A percentile compares a stretch with the other conserved stretches of the same genome.
Evolutionary conservation across 805 yeast genomes (phyloP).

Genomic region (Pichia rugopelliculosa): DNA sequence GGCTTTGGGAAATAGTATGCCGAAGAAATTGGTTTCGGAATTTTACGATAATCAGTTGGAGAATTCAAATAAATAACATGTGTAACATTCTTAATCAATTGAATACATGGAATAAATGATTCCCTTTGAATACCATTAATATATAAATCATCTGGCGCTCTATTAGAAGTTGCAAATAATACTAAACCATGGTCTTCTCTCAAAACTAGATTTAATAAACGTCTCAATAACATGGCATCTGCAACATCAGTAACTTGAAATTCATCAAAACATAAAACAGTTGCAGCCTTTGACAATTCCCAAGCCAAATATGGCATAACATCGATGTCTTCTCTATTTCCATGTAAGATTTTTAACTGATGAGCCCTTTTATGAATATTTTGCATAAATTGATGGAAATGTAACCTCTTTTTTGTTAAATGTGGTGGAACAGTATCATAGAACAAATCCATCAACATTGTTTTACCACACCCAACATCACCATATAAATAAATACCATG

Average conservation of each 20-base stretch:
- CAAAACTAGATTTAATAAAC: constrained; percentile 60
- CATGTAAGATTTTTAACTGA: constrained; percentile 57
- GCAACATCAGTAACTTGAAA: constrained; percentile 98
- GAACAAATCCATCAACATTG: constrained; percentile 96
- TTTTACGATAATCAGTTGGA: constrained; percentile 88
- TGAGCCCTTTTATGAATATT: constrained; percentile 82
- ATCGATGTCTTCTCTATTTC: constrained; percentile 61
- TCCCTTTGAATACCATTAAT: constrained; percentile 91
- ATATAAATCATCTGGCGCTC: constrained; percentile 91
- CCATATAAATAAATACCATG: constrained; percentile 90
- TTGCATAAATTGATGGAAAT: constrained; percentile 97
- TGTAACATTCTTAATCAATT: constrained; percentile 63
- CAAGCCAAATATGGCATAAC: constrained; percentile 79
- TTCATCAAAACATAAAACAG: constrained; percentile 90
- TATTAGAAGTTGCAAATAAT: constrained; percentile 87
- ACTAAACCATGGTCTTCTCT: constrained; percentile 75
- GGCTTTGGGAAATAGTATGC: constrained; percentile 71
- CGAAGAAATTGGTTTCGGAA: constrained; percentile 74
- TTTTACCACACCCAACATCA: constrained; percentile 97
- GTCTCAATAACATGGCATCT: constrained; percentile 90
- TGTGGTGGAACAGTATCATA: constrained; percentile 75
- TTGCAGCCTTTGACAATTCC: constrained; percentile 68
- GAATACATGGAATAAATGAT: constrained; percentile 87
- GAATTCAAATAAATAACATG: constrained; percentile 77
- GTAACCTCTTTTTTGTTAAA: constrained; percentile 72